A percentile compares a stretch with the other conserved stretches of the same genome.
phyloP scores from a whole-genome alignment of 345 rosid genomes.

The Aquilaria sinensis region DNA sequence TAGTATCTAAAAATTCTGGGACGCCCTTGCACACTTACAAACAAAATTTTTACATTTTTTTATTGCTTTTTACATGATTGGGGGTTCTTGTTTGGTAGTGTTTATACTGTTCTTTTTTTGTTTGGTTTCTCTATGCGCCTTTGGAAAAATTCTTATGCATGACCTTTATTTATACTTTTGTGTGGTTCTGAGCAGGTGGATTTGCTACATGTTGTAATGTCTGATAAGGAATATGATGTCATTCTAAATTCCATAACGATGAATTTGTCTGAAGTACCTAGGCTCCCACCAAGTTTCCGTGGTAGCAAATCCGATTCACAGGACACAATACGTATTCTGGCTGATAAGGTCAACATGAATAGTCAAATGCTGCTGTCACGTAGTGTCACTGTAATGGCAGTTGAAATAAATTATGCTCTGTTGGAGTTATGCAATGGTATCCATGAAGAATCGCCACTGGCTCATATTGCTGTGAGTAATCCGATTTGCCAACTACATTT shows the following conservation, averaged over 20 bases:
- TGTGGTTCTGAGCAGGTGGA: constrained; percentile 60
- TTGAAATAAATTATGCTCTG: constrained; percentile 81
- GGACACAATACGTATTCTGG: constrained; percentile 76
- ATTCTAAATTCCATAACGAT: constrained; percentile 55
- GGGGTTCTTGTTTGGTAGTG: background rate
- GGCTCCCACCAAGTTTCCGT: constrained; percentile 89
- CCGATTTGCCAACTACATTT: background rate
- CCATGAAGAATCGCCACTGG: constrained; percentile 80
- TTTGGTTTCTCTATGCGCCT: background rate
- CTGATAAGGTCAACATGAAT: constrained; percentile 88
- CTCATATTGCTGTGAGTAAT: constrained; percentile 75
- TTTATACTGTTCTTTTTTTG: background rate
- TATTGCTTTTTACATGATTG: background rate
- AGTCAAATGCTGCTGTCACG: constrained; percentile 82
- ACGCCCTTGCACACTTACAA: too few relatives aligned
- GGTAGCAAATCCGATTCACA: constrained; percentile 62
- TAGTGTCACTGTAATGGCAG: constrained; percentile 75
- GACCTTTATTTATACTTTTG: background rate
- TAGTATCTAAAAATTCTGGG: too few relatives aligned
- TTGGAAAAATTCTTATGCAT: constrained; percentile 4
- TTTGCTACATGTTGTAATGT: constrained; percentile 75
- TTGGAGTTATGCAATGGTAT: constrained; percentile 82
- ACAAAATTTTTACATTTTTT: too few relatives aligned
- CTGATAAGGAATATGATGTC: constrained; percentile 87
- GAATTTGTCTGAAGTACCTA: constrained; percentile 84